Conservation (phyloP, 257 asterid species). For the Jacaranda copaia region DNA sequence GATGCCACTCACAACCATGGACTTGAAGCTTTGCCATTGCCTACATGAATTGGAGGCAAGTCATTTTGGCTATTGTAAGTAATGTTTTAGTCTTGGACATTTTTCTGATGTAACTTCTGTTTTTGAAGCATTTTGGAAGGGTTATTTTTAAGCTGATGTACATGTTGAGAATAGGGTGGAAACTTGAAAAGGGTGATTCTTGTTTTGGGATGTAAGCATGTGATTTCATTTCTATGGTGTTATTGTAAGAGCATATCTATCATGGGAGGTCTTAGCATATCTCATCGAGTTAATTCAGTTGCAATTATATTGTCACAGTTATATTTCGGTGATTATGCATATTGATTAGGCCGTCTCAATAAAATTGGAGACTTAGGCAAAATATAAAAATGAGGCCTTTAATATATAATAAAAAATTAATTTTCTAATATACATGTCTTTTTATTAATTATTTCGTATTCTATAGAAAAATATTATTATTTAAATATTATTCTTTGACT, state of each 20-base stretch:
- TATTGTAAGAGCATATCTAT: neutral
- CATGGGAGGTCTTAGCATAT: neutral
- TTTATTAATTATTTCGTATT: too few species aligned
- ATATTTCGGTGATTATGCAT: too few species aligned
- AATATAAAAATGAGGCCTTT: too few species aligned
- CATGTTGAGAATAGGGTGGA: neutral
- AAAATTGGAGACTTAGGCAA: too few species aligned
- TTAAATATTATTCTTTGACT: too few species aligned
- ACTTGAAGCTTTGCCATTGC: constrained; percentile 12
- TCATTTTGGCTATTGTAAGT: constrained; percentile 48
- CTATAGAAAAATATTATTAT: too few species aligned
- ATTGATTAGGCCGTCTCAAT: too few species aligned
- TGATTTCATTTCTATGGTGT: neutral
- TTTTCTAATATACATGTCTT: too few species aligned
- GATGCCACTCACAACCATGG: neutral
- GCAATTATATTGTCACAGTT: too few species aligned
- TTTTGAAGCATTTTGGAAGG: neutral
- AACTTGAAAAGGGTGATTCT: neutral
- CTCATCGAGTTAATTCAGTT: too few species aligned
- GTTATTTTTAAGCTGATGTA: neutral
- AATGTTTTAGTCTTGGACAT: neutral
- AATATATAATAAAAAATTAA: too few species aligned
- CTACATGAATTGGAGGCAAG: constrained; percentile 42
- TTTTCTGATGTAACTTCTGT: neutral
- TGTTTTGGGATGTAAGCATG: neutral